A percentile compares a stretch with the other conserved stretches of the same genome.
Evolutionary conservation across 495 filamentous ascomycete species (phyloP).

Genomic region (Cenococcum geophilum): DNA sequence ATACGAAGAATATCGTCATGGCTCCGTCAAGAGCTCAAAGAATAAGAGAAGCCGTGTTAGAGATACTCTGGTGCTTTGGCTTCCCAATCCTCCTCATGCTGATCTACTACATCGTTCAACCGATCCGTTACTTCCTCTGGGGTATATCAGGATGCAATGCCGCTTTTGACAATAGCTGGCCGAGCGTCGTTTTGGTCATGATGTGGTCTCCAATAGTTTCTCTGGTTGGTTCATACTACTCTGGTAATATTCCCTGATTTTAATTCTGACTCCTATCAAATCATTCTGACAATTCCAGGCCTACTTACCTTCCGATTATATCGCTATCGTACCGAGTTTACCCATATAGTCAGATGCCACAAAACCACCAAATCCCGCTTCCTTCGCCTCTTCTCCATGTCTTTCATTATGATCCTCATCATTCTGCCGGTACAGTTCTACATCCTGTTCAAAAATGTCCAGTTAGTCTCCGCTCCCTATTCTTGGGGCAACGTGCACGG

Average conservation of each 20-base stretch:
- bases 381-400: constrained; percentile 70
- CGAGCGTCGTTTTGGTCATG: constrained; percentile 56
- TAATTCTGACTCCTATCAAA: constrained; percentile 15
- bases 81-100: constrained; percentile 60
- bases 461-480: constrained; percentile 40
- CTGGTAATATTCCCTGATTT: constrained; percentile 50
- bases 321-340: constrained; percentile 58
- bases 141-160: constrained; percentile 67
- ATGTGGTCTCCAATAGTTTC: constrained; percentile 63
- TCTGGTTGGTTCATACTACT: constrained; percentile 58
- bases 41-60: constrained; percentile 49
- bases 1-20: constrained; percentile 56
- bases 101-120: constrained; percentile 63
- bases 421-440: constrained; percentile 60
- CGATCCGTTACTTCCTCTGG: constrained; percentile 64
- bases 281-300: constrained; percentile 35
- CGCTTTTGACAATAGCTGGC: constrained; percentile 63
- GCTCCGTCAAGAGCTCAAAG: constrained; percentile 49
- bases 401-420: constrained; percentile 58
- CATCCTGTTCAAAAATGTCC: constrained; percentile 54
- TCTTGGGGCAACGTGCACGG: constrained; percentile 52
- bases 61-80: constrained; percentile 62
- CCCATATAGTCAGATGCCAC: constrained; percentile 49
- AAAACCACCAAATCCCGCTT: constrained; percentile 64
- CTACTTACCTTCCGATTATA: constrained; percentile 62